Evolutionary conservation across 2,329 filamentous ascomycete genomes (phyloP), one percentile per base, ranked within the genome.

Genomic region (Colletotrichum orchidophilum): DNA sequence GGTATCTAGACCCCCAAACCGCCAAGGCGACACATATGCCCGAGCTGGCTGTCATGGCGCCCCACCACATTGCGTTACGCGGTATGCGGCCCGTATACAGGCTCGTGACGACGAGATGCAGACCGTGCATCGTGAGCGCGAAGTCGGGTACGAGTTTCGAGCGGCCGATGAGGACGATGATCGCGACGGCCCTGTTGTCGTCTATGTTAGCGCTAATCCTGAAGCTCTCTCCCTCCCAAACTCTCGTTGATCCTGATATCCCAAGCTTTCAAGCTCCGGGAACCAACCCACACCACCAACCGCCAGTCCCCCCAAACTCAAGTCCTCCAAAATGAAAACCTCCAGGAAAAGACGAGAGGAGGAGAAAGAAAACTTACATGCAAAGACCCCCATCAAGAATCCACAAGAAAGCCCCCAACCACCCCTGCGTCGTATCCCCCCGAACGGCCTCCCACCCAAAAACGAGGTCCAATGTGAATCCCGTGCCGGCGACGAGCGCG

Each of bases 121-220:
- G 85, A 80, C 93, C 88, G 83, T 97, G 94, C 21, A 98, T 88
- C 2, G 96, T 97, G 27, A 98, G 85, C 35, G 94, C 94, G 80
- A 98, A 99, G 83, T 99, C 96, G 75, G 94, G 94, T 61, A 98
- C 93, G 72, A 98, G 92, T 81, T 98, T 98, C 58, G 93, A 96
- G 73, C 96, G 94, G 24, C 92, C 91, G 75, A 99, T 90, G 69
- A 98, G 86, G 64, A 96, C 83, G 61, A 97, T 90, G 69, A 98
- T 92, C 52, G 94, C 93, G 70, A 97, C 90, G 52, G 94, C 90
- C 79, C 96, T 98, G 78, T 70, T 21, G 29, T 50, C 9, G 9
- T 31, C 26, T 21, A 27, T 9, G 27, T 49, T 18, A 64, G 52
- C 50, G 26, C 11, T 27, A 12, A 12, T 27, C 24, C 15, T 29